A percentile compares a stretch with the other conserved stretches of the same genome.
phyloP scores from a whole-genome alignment of 495 filamentous ascomycete species.

The Annulohypoxylon stygium region DNA sequence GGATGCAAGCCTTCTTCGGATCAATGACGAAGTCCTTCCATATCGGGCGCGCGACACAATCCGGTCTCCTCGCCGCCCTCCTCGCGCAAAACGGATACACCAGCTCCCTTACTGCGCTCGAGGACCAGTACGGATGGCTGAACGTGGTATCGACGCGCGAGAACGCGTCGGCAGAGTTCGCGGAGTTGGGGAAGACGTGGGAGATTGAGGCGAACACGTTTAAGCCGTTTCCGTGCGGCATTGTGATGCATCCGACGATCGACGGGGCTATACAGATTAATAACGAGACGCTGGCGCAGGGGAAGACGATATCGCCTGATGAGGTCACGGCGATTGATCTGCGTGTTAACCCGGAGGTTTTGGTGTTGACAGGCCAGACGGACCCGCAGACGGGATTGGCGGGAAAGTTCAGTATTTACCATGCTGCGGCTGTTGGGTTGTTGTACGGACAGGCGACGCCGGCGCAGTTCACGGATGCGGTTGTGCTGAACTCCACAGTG shows the following conservation, averaged over 20 bases:
- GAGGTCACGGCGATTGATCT: conserved; percentile 51
- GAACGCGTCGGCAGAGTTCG: conserved; percentile 53
- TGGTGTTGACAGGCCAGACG: conserved; percentile 67
- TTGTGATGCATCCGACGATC: conserved; percentile 69
- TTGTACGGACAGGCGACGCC: conserved; percentile 66
- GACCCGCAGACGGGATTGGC: conserved; percentile 64
- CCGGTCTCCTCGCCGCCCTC: conserved; percentile 64
- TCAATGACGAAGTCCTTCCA: conserved; percentile 69
- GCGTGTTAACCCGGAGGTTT: conserved; percentile 64
- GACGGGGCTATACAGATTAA: conserved; percentile 64
- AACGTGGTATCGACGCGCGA: conserved; percentile 61
- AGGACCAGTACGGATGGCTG: conserved; percentile 68
- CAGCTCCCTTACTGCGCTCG: conserved; percentile 60
- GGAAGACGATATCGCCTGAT: conserved; percentile 49
- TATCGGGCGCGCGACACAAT: conserved; percentile 65
- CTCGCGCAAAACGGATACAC: conserved; percentile 63
- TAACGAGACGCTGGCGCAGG: conserved; percentile 49
- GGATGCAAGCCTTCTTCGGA: conserved; percentile 67
- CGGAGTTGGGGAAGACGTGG: conserved; percentile 56
- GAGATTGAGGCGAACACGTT: conserved; percentile 67
- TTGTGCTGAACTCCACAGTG: conserved; percentile 56
- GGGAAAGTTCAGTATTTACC: conserved; percentile 68
- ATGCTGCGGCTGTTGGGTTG: conserved; percentile 63
- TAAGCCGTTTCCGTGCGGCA: conserved; percentile 70
- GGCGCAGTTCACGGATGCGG: conserved; percentile 61